phyloP scores from a whole-genome alignment of 371 early-diverging fungal species.

The Entomophthora muscae region DNA sequence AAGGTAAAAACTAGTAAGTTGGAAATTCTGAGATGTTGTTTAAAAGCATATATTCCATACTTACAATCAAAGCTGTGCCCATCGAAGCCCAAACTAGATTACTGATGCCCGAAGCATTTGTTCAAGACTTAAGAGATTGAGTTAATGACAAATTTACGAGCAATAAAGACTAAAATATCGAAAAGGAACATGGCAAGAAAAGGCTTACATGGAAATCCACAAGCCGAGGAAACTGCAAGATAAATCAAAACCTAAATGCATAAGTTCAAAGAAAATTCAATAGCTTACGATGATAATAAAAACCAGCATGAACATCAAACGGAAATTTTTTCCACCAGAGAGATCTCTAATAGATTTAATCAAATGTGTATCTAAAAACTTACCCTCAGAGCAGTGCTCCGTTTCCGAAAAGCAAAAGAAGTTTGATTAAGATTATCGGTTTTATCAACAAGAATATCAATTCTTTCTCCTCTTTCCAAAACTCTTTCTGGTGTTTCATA shows the following conservation, averaged over 20 bases:
- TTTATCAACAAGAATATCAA: conserved; percentile 80
- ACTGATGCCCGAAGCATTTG: no score
- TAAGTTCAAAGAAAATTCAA: conserved; percentile 2
- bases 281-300: conserved; percentile 42
- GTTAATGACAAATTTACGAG: no score
- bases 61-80: no score
- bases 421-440: conserved; percentile 73
- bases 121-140: no score
- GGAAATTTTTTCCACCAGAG: conserved; percentile 92
- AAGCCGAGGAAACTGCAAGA: conserved; percentile 41
- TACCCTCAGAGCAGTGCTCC: conserved; percentile 70
- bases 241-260: conserved; percentile 37
- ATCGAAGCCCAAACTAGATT: no score
- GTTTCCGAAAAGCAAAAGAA: conserved; percentile 76
- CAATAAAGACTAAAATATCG: neutral
- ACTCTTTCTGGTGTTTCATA: conserved; percentile 73
- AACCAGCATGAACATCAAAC: conserved; percentile 50
- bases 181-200: neutral
- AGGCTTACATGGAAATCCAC: conserved; percentile 39
- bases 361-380: neutral
- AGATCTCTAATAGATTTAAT: conserved; percentile 23
- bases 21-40: no score
- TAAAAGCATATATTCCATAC: no score
- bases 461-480: conserved; percentile 77
- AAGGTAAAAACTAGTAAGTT: no score